phyloP scores from a whole-genome alignment of 768 basidiomycete species.

The Rhodotorula kratochvilovae region DNA sequence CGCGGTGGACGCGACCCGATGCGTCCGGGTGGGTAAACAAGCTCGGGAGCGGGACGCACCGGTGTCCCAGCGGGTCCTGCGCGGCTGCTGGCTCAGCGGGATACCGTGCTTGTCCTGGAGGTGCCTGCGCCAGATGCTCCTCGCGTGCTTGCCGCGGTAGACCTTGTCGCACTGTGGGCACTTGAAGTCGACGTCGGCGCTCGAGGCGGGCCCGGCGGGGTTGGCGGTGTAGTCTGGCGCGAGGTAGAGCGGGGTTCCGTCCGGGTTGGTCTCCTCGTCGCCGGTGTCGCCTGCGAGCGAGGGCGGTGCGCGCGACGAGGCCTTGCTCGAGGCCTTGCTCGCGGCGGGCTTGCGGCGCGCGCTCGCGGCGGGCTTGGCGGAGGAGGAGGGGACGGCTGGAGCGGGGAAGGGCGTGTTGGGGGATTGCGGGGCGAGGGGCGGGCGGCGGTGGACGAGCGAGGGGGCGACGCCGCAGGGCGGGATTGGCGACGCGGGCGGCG shows the following conservation, averaged over 20 bases:
- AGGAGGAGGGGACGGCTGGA: background rate
- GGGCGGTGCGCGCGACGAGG: background rate
- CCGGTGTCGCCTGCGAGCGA: background rate
- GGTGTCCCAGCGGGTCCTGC: conserved; percentile 50
- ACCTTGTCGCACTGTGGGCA: conserved; percentile 49
- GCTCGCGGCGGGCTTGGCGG: background rate
- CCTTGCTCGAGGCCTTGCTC: background rate
- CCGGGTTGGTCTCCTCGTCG: background rate
- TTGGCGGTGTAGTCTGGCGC: conserved; percentile 35
- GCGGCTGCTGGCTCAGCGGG: conserved; percentile 48
- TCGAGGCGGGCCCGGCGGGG: conserved; percentile 35
- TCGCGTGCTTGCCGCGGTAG: conserved; percentile 50
- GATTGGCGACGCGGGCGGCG: background rate
- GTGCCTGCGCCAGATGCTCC: conserved; percentile 51
- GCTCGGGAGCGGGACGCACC: conserved; percentile 42
- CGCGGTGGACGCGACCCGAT: background rate
- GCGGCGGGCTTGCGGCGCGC: background rate
- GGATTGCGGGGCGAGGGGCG: background rate
- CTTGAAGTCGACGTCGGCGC: conserved; percentile 34
- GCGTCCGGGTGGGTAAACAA: too few relatives aligned
- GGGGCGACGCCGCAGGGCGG: background rate
- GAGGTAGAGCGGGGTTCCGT: conserved; percentile 6
- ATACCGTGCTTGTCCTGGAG: conserved; percentile 52
- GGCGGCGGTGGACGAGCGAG: background rate
- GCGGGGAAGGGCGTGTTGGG: background rate